Percentiles rank a stretch among this genome's conserved stretches.
Evolutionary conservation across 495 filamentous ascomycete species (phyloP).

Genomic region (Rhypophila decipiens): DNA sequence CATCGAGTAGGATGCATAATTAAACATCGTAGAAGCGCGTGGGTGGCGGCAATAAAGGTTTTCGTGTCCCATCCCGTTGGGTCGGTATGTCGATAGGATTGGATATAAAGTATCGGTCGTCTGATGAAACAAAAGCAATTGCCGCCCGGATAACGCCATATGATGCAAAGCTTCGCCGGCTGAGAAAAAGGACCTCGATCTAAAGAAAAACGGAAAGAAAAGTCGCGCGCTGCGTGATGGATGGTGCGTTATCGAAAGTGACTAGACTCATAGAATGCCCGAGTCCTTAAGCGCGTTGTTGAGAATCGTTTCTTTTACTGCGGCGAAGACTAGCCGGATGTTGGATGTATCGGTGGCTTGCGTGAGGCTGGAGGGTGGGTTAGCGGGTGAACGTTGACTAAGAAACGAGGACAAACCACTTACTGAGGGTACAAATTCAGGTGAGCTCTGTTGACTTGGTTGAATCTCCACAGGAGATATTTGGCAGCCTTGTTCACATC

Average conservation of each 20-base stretch:
- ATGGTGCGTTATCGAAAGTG: background rate
- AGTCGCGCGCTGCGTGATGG: slow-evolving; percentile 2
- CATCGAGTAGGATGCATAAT: background rate
- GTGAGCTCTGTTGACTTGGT: slow-evolving; percentile 95
- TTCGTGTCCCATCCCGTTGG: too few relatives aligned
- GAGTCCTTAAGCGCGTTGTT: slow-evolving; percentile 98
- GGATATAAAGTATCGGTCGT: slow-evolving; percentile 6
- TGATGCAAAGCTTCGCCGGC: slow-evolving; percentile 20
- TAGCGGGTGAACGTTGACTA: slow-evolving; percentile 19
- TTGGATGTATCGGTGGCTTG: slow-evolving; percentile 99
- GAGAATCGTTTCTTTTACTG: slow-evolving; percentile 96
- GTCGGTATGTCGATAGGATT: too few relatives aligned
- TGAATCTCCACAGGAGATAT: slow-evolving; percentile 96
- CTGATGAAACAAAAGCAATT: slow-evolving; percentile 3
- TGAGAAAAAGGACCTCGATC: slow-evolving; percentile 7
- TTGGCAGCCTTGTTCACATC: slow-evolving; percentile 97
- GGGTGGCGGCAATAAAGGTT: background rate
- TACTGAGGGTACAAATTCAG: slow-evolving; percentile 97
- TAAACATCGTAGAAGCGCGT: background rate
- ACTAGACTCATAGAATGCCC: slow-evolving; percentile 86
- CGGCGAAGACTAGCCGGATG: slow-evolving; percentile 94
- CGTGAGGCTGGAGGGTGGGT: slow-evolving; percentile 61
- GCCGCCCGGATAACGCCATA: slow-evolving; percentile 19
- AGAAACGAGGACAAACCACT: slow-evolving; percentile 29
- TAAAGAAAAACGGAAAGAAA: slow-evolving; percentile 16